Percentiles rank a stretch among this genome's conserved stretches.
Evolutionary conservation across 371 early-diverging fungal genomes (phyloP).

Genomic region (Mucor lusitanicus): DNA sequence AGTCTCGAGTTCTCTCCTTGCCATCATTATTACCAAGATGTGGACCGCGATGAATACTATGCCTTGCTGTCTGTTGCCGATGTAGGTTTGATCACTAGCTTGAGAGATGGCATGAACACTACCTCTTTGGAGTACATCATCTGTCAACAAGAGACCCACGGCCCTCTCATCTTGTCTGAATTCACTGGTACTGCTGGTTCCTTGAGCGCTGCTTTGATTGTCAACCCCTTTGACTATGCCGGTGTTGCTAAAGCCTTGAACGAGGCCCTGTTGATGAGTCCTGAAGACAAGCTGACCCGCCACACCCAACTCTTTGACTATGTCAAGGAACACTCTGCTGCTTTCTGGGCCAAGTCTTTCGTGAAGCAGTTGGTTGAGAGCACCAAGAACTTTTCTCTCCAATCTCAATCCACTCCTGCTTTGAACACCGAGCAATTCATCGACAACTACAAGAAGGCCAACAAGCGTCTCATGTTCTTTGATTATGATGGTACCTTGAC

Average conservation of each 20-base stretch:
- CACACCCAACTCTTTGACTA: slow-evolving; percentile 76
- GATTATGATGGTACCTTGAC: slow-evolving; percentile 92
- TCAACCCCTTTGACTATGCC: slow-evolving; percentile 96
- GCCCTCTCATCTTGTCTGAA: slow-evolving; percentile 95
- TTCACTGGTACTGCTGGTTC: slow-evolving; percentile 97
- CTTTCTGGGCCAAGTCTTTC: slow-evolving; percentile 88
- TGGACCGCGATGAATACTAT: slow-evolving; percentile 95
- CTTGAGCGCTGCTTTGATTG: slow-evolving; percentile 84
- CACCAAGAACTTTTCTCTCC: slow-evolving; percentile 41
- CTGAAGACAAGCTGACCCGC: slow-evolving; percentile 72
- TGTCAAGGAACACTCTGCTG: slow-evolving; percentile 86
- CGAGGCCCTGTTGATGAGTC: slow-evolving; percentile 80
- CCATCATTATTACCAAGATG: slow-evolving; percentile 94
- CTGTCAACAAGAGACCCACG: slow-evolving; percentile 91
- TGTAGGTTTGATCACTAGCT: slow-evolving; percentile 92
- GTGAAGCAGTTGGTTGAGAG: slow-evolving; percentile 56
- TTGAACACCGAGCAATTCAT: slow-evolving; percentile 49
- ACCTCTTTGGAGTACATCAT: slow-evolving; percentile 97
- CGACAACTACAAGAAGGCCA: slow-evolving; percentile 49
- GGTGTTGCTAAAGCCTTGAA: slow-evolving; percentile 91
- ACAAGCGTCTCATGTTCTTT: slow-evolving; percentile 74
- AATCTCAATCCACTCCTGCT: slow-evolving; percentile 65
- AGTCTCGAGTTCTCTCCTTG: slow-evolving; percentile 94
- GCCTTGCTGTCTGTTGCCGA: slow-evolving; percentile 95
- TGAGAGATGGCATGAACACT: slow-evolving; percentile 99